These are phyloP conservation scores for Thielaviopsis populi DNA, from an alignment of 2,329 filamentous ascomycete species.

Conservation along the genomic window DNA sequence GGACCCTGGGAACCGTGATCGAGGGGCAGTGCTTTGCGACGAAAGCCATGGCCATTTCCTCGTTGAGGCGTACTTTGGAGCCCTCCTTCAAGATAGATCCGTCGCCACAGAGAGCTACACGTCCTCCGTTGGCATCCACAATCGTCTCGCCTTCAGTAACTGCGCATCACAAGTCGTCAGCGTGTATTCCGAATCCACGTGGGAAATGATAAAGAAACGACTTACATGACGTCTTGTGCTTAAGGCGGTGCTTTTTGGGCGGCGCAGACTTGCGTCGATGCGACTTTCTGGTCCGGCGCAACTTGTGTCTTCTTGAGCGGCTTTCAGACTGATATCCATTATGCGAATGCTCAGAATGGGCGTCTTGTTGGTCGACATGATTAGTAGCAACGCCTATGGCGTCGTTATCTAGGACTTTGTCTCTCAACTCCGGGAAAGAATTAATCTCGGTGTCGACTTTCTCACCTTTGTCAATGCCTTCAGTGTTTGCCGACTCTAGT, in stretches of 20 bases:
- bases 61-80: not conserved
- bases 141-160: not conserved
- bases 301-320: not conserved
- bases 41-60: constrained; percentile 7
- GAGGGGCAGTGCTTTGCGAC: not conserved
- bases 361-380: not conserved
- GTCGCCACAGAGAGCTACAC: not conserved
- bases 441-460: not conserved
- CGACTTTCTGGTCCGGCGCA: not conserved
- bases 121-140: not conserved
- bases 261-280: not conserved
- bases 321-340: not conserved
- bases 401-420: not conserved
- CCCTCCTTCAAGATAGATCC: constrained; percentile 6
- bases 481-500: no score
- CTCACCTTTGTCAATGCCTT: not conserved
- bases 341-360: not conserved
- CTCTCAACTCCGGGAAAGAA: not conserved
- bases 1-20: not conserved
- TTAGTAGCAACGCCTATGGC: not conserved
- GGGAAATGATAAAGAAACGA: not conserved
- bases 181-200: not conserved
- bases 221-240: not conserved
- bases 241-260: not conserved
- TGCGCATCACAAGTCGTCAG: not conserved